A percentile compares a stretch with the other conserved stretches of the same genome.
phyloP scores from a whole-genome alignment of 2,329 filamentous ascomycete species.

The Claviceps fusiformis region DNA sequence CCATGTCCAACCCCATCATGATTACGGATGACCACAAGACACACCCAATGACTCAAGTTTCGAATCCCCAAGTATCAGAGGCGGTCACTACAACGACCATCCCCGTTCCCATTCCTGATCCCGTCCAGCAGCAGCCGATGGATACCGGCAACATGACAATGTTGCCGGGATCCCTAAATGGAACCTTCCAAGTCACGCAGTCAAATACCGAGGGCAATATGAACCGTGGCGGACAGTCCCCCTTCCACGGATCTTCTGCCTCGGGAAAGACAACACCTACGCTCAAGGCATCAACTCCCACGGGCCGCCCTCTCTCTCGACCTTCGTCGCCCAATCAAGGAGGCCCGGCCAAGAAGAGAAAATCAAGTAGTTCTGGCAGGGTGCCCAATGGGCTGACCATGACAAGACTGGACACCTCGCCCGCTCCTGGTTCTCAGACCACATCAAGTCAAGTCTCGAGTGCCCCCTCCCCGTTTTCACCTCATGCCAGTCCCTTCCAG shows the following conservation, averaged over 20 bases:
- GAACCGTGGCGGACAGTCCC: constrained; percentile 32
- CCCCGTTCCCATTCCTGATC: constrained; percentile 4
- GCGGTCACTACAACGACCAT: constrained; percentile 12
- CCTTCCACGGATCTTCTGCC: constrained; percentile 16
- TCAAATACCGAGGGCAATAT: constrained; percentile 50
- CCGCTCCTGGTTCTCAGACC: constrained; percentile 23
- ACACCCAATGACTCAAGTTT: constrained; percentile 29
- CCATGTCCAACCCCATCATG: constrained; percentile 78
- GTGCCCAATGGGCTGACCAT: constrained; percentile 64
- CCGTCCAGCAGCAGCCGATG: constrained; percentile 5
- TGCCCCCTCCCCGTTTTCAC: constrained; percentile 40
- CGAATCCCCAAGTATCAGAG: constrained; percentile 17
- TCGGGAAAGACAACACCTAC: constrained; percentile 21
- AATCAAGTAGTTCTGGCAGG: constrained; percentile 58
- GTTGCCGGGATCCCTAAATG: constrained; percentile 18
- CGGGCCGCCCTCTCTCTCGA: constrained; percentile 42
- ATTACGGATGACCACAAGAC: constrained; percentile 98
- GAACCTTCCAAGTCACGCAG: constrained; percentile 36
- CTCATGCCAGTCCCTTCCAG: constrained; percentile 30
- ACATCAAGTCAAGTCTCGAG: constrained; percentile 24
- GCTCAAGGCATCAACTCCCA: constrained; percentile 7
- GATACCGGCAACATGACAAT: constrained; percentile 20
- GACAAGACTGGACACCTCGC: constrained; percentile 61
- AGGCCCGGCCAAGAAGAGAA: constrained; percentile 69
- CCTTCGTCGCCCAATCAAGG: constrained; percentile 57